Base-by-base conservation (phyloP, 1,284 basidiomycete species). In the Peniophora sp. region DNA sequence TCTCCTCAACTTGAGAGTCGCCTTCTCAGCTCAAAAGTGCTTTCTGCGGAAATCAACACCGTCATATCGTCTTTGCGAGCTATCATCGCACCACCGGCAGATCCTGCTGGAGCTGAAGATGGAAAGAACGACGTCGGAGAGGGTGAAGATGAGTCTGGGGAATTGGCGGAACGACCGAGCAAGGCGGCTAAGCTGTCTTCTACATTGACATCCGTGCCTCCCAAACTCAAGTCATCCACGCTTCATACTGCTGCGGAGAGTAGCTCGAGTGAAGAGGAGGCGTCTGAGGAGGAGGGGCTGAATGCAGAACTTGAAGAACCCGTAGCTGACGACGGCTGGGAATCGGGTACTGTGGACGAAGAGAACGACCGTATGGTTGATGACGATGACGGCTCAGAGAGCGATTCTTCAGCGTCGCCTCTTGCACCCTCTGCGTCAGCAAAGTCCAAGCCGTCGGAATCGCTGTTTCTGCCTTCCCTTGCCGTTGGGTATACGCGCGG, bases 381-480 rank as follows among this genome's bases (percentile, higher is more conserved):
- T 24, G 23, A 56, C 50, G 64, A 63, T 16, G 61, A 59, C 39
- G 62, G 61, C 44, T 52, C 46, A 50, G 59, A 52, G 48, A 58
- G 58, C 6, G 61, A 61, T 11, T 46, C 32, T 5, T 55, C 55
- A 1, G 67, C 63, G 14, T 50, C 20, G 36, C 36, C n/a, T n/a
- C n/a, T n/a, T 50, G 50, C 12, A 19, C 32, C 27, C 20, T 34
- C 22, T 43, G 16, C 25, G 19, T 35, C 43, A 48, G 12, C 19
- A 59, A 47, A 54, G 55, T 19, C 54, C 55, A 50, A 55, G 53
- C 25, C 56, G 57, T 47, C 53, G 2, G 71, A 75, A 20, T 94
- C 92, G 1, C 83, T 84, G 1, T 97, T 97, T 71, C 75, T 97
- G 2, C 95, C 95, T 19, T 88, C 90, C 0, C 80, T 97, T 24